Percentiles rank a stretch among this genome's conserved stretches.
phyloP scores from a whole-genome alignment of 768 basidiomycete genomes.

The Mycena latifolia region DNA sequence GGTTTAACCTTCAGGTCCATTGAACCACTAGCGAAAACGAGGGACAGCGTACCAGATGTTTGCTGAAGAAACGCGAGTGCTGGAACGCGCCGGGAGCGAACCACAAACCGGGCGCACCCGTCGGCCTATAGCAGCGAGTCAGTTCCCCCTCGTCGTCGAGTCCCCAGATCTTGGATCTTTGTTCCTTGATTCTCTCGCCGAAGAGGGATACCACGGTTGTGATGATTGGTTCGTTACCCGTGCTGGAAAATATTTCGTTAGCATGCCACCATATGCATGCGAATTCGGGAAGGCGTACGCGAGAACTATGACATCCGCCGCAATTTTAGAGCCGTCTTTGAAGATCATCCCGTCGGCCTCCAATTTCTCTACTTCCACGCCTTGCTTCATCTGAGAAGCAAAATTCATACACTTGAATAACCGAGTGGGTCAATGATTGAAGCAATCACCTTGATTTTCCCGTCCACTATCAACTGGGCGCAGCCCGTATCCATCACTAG shows the following conservation, averaged over 20 bases:
- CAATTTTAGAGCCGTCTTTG: constrained; percentile 49
- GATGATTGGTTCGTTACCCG: constrained; percentile 18
- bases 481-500: constrained; percentile 42
- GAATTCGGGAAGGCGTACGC: constrained; percentile 22
- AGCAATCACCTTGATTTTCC: constrained; percentile 55
- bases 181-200: constrained; percentile 20
- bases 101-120: too few species aligned
- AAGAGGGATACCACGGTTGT: constrained; percentile 12
- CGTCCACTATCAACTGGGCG: constrained; percentile 51
- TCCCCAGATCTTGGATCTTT: constrained; percentile 44
- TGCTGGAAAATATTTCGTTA: constrained; percentile 21
- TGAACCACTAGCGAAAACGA: neutral
- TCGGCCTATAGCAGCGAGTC: too few species aligned
- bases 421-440: too few species aligned
- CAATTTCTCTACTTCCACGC: constrained; percentile 53
- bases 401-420: constrained; percentile 45
- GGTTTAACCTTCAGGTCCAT: too few species aligned
- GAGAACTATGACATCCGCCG: constrained; percentile 47
- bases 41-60: constrained; percentile 4
- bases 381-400: constrained; percentile 51
- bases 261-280: too few species aligned
- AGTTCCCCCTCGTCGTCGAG: too few species aligned
- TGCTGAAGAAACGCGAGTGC: constrained; percentile 27
- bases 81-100: too few species aligned
- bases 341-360: constrained; percentile 14